Conservation (phyloP, 1,284 basidiomycete genomes). For the Thelephora terrestris region DNA sequence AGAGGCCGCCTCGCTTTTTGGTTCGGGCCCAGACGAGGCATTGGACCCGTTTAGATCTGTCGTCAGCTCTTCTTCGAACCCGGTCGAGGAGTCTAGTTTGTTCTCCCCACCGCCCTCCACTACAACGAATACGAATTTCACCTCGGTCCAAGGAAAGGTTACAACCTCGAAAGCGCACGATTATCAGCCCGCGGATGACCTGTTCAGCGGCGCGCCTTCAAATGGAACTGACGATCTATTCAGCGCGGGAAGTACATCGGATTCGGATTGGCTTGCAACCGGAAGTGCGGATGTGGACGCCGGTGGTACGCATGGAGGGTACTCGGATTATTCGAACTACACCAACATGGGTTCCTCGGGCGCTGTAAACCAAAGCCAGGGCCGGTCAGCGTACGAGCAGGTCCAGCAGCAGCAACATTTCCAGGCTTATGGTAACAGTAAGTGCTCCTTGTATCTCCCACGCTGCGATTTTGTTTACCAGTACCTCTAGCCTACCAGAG, state of each 20-base stretch:
- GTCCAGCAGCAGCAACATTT: constrained; percentile 1
- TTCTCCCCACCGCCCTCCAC: too few species aligned
- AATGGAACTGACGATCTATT: background rate
- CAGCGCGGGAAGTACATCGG: background rate
- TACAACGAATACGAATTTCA: constrained; percentile 1
- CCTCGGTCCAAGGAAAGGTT: constrained; percentile 9
- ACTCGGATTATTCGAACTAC: constrained; percentile 10
- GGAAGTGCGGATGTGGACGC: background rate
- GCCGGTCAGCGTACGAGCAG: constrained; percentile 1
- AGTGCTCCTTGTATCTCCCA: too few species aligned
- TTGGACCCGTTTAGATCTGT: constrained; percentile 17
- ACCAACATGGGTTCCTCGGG: background rate
- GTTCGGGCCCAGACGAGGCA: constrained; percentile 15
- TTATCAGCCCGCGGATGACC: constrained; percentile 25
- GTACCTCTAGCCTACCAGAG: too few species aligned
- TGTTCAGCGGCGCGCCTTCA: constrained; percentile 15
- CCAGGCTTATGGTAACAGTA: background rate
- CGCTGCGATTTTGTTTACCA: too few species aligned
- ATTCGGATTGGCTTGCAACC: background rate
- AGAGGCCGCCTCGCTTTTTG: constrained; percentile 71
- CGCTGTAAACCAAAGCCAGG: background rate
- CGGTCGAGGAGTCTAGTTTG: too few species aligned
- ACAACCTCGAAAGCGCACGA: constrained; percentile 11
- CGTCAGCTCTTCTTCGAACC: too few species aligned
- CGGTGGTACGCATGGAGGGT: background rate